A percentile compares a stretch with the other conserved stretches of the same genome.
phyloP scores from a whole-genome alignment of 345 rosid genomes.

The Sonneratia caseolaris region DNA sequence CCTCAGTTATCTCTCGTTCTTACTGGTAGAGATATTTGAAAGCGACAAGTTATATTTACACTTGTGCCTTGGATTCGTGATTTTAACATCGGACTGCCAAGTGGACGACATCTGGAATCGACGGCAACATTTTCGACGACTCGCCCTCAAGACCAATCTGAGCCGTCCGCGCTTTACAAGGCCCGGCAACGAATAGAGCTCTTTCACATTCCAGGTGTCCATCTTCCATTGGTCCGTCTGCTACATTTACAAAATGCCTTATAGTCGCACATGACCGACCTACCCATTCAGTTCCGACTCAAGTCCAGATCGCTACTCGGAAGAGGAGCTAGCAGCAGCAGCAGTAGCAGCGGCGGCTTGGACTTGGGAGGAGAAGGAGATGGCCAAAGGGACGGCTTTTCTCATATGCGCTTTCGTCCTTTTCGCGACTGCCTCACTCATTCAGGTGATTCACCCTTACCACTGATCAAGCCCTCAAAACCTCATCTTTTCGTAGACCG shows the following conservation, averaged over 20 bases:
- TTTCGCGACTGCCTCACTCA: conserved; percentile 29
- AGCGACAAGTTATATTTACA: too few species aligned
- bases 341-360: background rate
- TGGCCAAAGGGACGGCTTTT: conserved; percentile 19
- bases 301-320: too few species aligned
- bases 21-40: too few species aligned
- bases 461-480: background rate
- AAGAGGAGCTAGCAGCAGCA: too few species aligned
- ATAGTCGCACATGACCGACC: too few species aligned
- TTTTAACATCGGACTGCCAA: too few species aligned
- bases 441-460: conserved; percentile 31
- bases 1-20: too few species aligned
- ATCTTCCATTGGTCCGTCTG: background rate
- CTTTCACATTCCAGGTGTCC: background rate
- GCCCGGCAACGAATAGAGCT: background rate
- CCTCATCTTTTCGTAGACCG: background rate
- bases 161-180: conserved; percentile 1
- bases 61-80: too few species aligned
- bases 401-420: conserved; percentile 29
- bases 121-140: background rate
- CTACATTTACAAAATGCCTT: too few species aligned
- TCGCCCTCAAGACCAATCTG: background rate
- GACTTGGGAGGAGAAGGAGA: background rate
- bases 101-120: too few species aligned
- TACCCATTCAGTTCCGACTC: too few species aligned